These are phyloP conservation scores for Fusarium aywerte DNA, from an alignment of 2,329 filamentous ascomycete species.

Conservation along the genomic window DNA sequence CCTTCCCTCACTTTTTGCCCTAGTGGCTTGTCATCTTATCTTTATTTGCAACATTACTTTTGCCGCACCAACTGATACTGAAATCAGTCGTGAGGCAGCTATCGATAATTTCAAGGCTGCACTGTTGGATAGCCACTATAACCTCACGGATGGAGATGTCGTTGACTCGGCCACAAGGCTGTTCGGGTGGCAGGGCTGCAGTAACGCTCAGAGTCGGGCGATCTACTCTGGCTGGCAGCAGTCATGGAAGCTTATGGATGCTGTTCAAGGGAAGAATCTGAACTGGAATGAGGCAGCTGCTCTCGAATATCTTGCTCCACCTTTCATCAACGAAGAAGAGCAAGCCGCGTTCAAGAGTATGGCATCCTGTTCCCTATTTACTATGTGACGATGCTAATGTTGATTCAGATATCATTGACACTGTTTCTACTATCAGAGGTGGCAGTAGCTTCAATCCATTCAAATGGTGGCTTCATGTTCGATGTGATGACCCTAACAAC, in stretches of 20 bases:
- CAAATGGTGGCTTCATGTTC: not conserved
- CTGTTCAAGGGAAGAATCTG: not conserved
- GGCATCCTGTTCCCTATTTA: too few species aligned
- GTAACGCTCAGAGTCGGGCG: not conserved
- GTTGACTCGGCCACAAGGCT: not conserved
- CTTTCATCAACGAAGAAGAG: not conserved
- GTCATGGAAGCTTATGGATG: not conserved
- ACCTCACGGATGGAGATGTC: not conserved
- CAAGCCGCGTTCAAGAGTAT: not conserved
- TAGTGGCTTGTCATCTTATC: not conserved
- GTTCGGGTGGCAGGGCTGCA: not conserved
- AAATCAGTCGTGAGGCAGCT: not conserved
- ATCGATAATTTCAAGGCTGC: not conserved
- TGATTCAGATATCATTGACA: not conserved
- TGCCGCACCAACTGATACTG: not conserved
- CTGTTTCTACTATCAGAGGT: not conserved
- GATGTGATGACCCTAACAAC: not conserved
- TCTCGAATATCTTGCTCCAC: not conserved
- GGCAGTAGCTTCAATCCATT: not conserved
- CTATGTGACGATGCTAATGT: not conserved
- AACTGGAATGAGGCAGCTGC: slow-evolving; percentile 3
- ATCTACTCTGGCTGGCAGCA: slow-evolving; percentile 3
- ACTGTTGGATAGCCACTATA: not conserved
- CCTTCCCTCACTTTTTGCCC: not conserved
- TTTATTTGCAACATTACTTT: not conserved